Conservation (phyloP, 352 stramenopile genomes). For the Vaucheria bursata region DNA sequence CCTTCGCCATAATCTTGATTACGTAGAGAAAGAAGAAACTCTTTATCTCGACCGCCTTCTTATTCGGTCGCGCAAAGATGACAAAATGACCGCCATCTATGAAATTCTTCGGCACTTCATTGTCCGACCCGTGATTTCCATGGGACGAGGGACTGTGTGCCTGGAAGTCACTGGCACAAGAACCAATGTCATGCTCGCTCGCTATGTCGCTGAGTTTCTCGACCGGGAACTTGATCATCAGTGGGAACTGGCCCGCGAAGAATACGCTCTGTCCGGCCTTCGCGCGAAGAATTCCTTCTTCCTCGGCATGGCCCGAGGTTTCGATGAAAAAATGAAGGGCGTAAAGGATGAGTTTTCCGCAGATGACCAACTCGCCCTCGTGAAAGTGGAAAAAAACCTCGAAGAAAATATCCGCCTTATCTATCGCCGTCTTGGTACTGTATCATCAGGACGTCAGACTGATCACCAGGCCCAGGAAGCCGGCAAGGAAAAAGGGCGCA, state of each 20-base stretch:
- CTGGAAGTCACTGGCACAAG: not conserved
- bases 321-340: not conserved
- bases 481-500: not conserved
- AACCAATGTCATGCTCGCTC: not conserved
- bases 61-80: not conserved
- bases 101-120: not conserved
- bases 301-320: not conserved
- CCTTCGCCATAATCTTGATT: not conserved
- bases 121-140: not conserved
- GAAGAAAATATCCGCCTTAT: not conserved
- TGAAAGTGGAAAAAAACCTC: not conserved
- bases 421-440: not conserved
- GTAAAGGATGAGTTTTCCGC: not conserved
- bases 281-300: not conserved
- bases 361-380: not conserved
- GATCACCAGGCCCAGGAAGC: not conserved
- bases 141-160: not conserved
- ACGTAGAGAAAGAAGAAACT: not conserved
- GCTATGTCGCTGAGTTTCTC: not conserved
- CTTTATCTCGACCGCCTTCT: too few species aligned
- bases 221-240: not conserved
- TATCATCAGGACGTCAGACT: not conserved
- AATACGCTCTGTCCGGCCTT: not conserved
- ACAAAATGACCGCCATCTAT: not conserved
- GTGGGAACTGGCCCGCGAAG: not conserved